Evolutionary conservation across 495 filamentous ascomycete species (phyloP).

Genomic region (Entonaema liquescens): DNA sequence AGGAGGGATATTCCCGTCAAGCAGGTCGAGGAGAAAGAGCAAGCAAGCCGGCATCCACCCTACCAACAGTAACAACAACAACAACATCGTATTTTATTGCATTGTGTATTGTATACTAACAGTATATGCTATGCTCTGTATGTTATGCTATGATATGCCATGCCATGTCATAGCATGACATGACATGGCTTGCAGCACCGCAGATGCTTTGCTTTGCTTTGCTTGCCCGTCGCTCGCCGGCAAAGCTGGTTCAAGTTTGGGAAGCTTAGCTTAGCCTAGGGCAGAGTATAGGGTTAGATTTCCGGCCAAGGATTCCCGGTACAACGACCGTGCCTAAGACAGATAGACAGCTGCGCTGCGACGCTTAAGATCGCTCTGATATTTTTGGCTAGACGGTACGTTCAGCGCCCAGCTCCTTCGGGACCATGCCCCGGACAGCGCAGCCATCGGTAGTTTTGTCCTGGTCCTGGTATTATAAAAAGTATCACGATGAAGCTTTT

Average conservation of each 20-base stretch:
- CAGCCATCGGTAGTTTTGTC: conserved; percentile 38
- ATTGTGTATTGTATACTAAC: neutral
- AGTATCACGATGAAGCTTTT: conserved; percentile 10
- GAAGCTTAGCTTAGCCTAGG: conserved; percentile 46
- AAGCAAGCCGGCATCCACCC: conserved; percentile 30
- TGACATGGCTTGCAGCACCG: conserved; percentile 32
- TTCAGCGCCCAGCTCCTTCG: conserved; percentile 38
- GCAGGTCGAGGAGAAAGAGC: conserved; percentile 6
- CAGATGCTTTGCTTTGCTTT: conserved; percentile 34
- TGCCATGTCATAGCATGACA: neutral
- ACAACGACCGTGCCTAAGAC: conserved; percentile 42
- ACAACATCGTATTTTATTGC: too few relatives aligned
- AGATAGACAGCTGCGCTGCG: conserved; percentile 41
- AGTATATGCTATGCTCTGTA: neutral
- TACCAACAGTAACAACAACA: neutral
- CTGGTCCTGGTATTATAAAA: conserved; percentile 20
- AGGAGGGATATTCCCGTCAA: conserved; percentile 37
- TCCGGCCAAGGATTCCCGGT: conserved; percentile 42
- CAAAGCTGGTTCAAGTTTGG: conserved; percentile 26
- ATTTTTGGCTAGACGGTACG: conserved; percentile 43
- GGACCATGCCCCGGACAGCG: conserved; percentile 39
- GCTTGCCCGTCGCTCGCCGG: conserved; percentile 41
- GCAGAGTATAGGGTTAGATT: conserved; percentile 13
- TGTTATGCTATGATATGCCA: neutral
- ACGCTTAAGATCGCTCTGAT: conserved; percentile 43